Evolutionary conservation across 2,329 filamentous ascomycete genomes (phyloP), one percentile per base, ranked within the genome.

Genomic region (Penicillium sp.): DNA sequence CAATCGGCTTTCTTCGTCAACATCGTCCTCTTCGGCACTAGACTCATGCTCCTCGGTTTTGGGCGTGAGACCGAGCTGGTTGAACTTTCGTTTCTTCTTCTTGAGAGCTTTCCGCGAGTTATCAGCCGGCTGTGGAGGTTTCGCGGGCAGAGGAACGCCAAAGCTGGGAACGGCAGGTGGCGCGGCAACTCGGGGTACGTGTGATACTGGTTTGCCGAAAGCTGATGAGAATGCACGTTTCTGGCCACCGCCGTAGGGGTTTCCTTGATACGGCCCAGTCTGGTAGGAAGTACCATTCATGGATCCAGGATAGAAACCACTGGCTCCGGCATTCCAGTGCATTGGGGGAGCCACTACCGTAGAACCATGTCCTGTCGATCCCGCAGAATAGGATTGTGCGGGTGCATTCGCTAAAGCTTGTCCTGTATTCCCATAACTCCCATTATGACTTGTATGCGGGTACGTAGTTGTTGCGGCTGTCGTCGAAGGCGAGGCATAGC

Each of bases 271-370:
- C 21, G 52, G 50, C 20, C 42, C 42, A 9, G 47, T 26, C 46
- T 52, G 50, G 12, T 63, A 61, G 60, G 62, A 60, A 61, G 65
- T 61, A 61, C 64, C 64, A 35, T 68, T 69, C 58, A 72, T 69
- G 64, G 65, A 65, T 46, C 65, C 62, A 58, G 69, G 65, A 70
- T 76, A 76, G 70, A 75, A 73, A 70, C 77, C 76, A 64, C 80
- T 73, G 49, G 78, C 72, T 48, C 76, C 72, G 57, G 81, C 74
- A 52, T 71, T 71, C 74, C 82, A 81, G 55, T 77, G 77, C 61
- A 83, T 79, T 2, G 80, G 79, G 33, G 80, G 79, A 0, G 78
- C 83, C 82, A 80, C 81, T 63, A 78, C 72, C 58, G 74, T 61
- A 59, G 69, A 65, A 28, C 55, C 33, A 30, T 57, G 55, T 4